phyloP scores from a whole-genome alignment of 371 early-diverging fungal species.

The Capniomyces stellatus region DNA sequence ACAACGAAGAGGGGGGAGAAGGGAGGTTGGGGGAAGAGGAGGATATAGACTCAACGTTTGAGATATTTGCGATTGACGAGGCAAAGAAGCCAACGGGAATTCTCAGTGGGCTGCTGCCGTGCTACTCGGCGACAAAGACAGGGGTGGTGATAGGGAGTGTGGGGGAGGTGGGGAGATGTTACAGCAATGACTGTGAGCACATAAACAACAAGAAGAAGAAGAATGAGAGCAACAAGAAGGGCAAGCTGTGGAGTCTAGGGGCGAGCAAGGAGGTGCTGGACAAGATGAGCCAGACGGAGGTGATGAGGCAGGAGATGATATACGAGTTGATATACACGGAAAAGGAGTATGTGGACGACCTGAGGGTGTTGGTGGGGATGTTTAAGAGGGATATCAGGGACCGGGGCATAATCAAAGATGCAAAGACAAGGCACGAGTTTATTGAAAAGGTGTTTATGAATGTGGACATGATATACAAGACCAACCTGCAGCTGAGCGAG shows the following conservation, averaged over 20 bases:
- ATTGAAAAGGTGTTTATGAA: slow-evolving; percentile 68
- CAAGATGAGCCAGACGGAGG: slow-evolving; percentile 47
- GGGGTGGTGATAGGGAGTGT: too few relatives aligned
- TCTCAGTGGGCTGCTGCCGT: too few relatives aligned
- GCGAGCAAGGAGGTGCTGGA: slow-evolving; percentile 52
- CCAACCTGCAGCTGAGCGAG: slow-evolving; percentile 44
- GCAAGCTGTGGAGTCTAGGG: slow-evolving; percentile 34
- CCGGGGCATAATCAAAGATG: slow-evolving; percentile 37
- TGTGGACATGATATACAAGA: slow-evolving; percentile 42
- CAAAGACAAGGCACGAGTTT: slow-evolving; percentile 39
- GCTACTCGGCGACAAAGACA: too few relatives aligned
- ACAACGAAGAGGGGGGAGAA: too few relatives aligned
- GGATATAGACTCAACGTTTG: too few relatives aligned
- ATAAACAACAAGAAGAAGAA: too few relatives aligned
- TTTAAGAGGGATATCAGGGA: slow-evolving; percentile 57
- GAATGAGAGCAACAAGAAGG: neutral
- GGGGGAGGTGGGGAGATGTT: too few relatives aligned
- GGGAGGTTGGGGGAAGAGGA: too few relatives aligned
- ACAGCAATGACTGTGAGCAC: too few relatives aligned
- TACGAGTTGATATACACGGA: slow-evolving; percentile 81
- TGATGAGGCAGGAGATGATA: slow-evolving; percentile 78
- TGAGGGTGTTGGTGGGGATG: slow-evolving; percentile 51
- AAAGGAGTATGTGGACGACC: slow-evolving; percentile 72
- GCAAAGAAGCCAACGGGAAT: too few relatives aligned
- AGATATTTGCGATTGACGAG: too few relatives aligned